Evolutionary conservation across 2,329 filamentous ascomycete species (phyloP).

Genomic region (Ophiognomonia clavigignenti-juglandacearum): DNA sequence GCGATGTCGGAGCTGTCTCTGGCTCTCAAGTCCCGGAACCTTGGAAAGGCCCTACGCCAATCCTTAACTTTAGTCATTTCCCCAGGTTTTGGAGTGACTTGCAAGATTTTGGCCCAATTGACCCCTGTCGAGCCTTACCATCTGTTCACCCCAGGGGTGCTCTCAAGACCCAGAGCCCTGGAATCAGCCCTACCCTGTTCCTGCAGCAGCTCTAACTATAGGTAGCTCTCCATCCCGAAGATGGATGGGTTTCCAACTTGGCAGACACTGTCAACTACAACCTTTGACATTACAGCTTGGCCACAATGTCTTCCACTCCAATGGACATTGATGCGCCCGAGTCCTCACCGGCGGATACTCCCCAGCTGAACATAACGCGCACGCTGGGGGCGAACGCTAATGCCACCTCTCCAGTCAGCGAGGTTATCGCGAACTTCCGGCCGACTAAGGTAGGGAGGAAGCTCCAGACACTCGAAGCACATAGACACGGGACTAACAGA

Average conservation of each 20-base stretch:
- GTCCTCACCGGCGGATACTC: constrained; percentile 33
- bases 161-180: no score
- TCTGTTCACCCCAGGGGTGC: no score
- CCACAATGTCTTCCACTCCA: constrained; percentile 45
- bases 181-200: no score
- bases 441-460: constrained; percentile 66
- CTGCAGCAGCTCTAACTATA: no score
- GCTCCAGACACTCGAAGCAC: not conserved
- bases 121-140: no score
- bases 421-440: constrained; percentile 72
- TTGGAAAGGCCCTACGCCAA: no score
- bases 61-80: no score
- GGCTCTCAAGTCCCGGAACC: no score
- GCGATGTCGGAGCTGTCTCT: no score
- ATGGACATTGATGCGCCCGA: constrained; percentile 54
- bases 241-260: not conserved
- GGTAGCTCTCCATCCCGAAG: no score
- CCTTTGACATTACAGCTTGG: not conserved
- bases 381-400: constrained; percentile 36
- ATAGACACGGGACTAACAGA: not conserved
- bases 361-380: constrained; percentile 44
- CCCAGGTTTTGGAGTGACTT: no score
- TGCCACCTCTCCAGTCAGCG: constrained; percentile 63
- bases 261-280: not conserved
- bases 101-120: no score